These are phyloP conservation scores for Scedosporium minutisporum DNA, from an alignment of 2,329 filamentous ascomycete species.

Conservation along the genomic window DNA sequence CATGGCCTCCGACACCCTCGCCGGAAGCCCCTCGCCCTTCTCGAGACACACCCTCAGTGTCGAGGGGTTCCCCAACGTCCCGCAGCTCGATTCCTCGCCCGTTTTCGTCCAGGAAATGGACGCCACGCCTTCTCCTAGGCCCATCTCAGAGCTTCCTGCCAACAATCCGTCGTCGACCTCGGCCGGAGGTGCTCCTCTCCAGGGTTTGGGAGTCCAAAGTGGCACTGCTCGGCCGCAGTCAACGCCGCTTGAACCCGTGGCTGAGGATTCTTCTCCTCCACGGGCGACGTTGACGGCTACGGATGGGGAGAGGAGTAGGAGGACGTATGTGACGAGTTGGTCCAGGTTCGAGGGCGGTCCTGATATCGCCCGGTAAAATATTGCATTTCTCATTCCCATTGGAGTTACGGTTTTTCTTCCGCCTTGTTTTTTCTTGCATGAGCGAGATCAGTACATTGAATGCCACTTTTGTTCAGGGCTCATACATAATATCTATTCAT, in stretches of 20 bases:
- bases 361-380: too few relatives aligned
- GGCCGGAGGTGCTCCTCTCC: background rate
- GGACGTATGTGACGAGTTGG: slow-evolving; percentile 5
- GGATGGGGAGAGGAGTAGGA: background rate
- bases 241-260: background rate
- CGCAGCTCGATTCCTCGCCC: background rate
- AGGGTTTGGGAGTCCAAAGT: background rate
- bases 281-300: background rate
- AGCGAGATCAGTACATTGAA: background rate
- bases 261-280: background rate
- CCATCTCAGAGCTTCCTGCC: slow-evolving; percentile 24
- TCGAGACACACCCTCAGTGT: background rate
- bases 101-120: slow-evolving; percentile 23
- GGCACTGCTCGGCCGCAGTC: background rate
- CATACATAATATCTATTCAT: too few relatives aligned
- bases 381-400: too few relatives aligned
- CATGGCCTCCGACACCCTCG: slow-evolving; percentile 13
- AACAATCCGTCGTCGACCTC: background rate
- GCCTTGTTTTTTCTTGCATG: background rate
- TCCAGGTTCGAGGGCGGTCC: background rate
- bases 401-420: too few relatives aligned
- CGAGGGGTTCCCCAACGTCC: slow-evolving; percentile 15
- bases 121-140: slow-evolving; percentile 17
- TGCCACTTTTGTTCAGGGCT: background rate
- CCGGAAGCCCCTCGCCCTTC: background rate